These are phyloP conservation scores for Arabidopsis arenosa DNA, from an alignment of 345 rosid genomes.

Conservation along the genomic window DNA sequence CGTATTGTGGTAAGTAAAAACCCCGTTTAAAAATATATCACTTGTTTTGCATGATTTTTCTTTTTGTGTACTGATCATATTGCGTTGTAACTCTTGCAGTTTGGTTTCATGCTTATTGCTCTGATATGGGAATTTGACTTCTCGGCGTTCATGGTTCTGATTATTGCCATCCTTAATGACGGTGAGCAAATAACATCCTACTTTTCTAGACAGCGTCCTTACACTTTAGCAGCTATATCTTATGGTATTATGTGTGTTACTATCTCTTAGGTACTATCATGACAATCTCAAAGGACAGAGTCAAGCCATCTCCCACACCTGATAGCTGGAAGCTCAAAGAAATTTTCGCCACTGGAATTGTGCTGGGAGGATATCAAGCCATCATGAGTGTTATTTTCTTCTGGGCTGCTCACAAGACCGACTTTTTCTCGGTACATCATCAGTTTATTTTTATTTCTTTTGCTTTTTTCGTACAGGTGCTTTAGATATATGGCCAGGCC, in stretches of 20 bases:
- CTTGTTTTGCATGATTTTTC: neutral
- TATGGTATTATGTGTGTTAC: conserved; percentile 7
- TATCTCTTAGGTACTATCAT: conserved; percentile 75
- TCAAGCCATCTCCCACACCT: conserved; percentile 94
- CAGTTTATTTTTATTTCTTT: neutral
- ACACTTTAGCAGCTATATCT: conserved; percentile 13
- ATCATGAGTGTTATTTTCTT: conserved; percentile 91
- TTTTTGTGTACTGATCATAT: conserved; percentile 22
- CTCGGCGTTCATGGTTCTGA: conserved; percentile 87
- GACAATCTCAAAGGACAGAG: conserved; percentile 96
- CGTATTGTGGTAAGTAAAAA: conserved; percentile 53
- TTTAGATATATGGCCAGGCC: neutral
- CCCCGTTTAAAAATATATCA: neutral
- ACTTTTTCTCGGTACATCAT: conserved; percentile 58
- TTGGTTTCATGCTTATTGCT: conserved; percentile 59
- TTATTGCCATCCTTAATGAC: conserved; percentile 92
- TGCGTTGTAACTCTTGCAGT: conserved; percentile 29
- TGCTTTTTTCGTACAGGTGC: neutral
- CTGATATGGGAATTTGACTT: conserved; percentile 57
- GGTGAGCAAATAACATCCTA: conserved; percentile 54
- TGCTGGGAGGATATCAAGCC: conserved; percentile 82
- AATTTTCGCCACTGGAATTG: conserved; percentile 89
- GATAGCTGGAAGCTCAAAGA: conserved; percentile 96
- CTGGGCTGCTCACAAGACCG: conserved; percentile 65
- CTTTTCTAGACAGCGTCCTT: neutral